Percentiles rank a stretch among this genome's conserved stretches.
Evolutionary conservation across 2,329 filamentous ascomycete species (phyloP).

Genomic region (Septoria linicola): DNA sequence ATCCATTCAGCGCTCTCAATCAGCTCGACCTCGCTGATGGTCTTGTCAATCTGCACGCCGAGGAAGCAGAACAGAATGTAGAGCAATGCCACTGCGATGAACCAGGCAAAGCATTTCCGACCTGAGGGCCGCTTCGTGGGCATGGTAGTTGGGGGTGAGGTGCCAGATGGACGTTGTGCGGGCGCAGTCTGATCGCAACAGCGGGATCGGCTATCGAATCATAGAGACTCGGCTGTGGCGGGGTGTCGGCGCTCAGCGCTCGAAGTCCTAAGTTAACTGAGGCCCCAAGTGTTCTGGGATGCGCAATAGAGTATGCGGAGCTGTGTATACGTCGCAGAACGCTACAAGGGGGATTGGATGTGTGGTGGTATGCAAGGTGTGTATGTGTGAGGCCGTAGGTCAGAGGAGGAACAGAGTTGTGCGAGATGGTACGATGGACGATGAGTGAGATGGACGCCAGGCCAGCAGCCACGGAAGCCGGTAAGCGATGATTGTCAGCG

Average conservation of each 20-base stretch:
- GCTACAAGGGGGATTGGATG: background rate
- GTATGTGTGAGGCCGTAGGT: background rate
- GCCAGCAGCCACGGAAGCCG: constrained; percentile 6
- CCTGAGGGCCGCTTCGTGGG: constrained; percentile 17
- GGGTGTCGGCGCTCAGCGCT: constrained; percentile 26
- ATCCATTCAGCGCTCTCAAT: constrained; percentile 57
- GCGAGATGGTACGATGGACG: constrained; percentile 11
- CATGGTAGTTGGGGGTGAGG: constrained; percentile 13
- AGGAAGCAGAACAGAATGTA: constrained; percentile 36
- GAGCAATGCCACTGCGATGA: constrained; percentile 30
- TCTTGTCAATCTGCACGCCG: constrained; percentile 29
- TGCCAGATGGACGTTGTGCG: constrained; percentile 6
- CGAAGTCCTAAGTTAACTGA: no score
- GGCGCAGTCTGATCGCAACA: constrained; percentile 6
- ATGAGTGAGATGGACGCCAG: constrained; percentile 1
- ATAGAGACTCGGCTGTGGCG: constrained; percentile 11
- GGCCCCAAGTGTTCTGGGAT: background rate
- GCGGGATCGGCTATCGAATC: constrained; percentile 10
- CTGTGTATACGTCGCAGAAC: background rate
- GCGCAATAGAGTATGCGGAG: no score
- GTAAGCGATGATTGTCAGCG: no score
- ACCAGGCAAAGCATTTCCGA: constrained; percentile 25
- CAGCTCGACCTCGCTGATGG: constrained; percentile 24
- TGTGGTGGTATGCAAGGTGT: no score
- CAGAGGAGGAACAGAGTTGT: background rate